Percentiles rank a stretch among this genome's conserved stretches.
phyloP scores from a whole-genome alignment of 2,329 filamentous ascomycete species.

The Pseudogymnoascus sp. region DNA sequence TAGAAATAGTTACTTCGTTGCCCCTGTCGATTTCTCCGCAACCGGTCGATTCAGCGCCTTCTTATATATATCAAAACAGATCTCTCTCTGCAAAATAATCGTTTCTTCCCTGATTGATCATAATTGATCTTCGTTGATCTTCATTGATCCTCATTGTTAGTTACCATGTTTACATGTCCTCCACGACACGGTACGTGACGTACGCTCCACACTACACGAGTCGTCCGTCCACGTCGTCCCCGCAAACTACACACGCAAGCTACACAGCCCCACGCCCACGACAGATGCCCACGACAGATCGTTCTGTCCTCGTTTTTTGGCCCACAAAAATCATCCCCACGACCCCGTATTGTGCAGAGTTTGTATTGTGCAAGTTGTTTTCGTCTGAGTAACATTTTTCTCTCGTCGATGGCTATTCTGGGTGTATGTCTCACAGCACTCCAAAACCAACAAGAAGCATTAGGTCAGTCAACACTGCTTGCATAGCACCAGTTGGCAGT shows the following conservation, averaged over 20 bases:
- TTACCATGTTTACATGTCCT: neutral
- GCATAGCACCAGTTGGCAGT: slow-evolving; percentile 1
- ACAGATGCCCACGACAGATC: neutral
- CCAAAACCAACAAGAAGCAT: neutral
- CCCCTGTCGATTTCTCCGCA: neutral
- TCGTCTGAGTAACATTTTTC: slow-evolving; percentile 1
- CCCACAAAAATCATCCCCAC: slow-evolving; percentile 2
- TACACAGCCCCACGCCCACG: slow-evolving; percentile 2
- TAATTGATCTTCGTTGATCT: neutral
- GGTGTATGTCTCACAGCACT: neutral
- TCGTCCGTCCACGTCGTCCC: slow-evolving; percentile 6
- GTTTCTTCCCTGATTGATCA: neutral
- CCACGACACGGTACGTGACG: neutral
- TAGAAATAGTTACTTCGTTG: neutral
- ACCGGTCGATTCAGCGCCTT: neutral
- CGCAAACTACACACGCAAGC: neutral
- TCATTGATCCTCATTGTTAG: neutral
- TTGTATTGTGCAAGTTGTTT: neutral
- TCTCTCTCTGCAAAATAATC: neutral
- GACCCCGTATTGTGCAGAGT: neutral
- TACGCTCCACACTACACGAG: slow-evolving; percentile 6
- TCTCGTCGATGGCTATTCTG: neutral
- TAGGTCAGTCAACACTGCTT: neutral
- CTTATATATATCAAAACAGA: neutral
- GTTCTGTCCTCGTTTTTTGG: slow-evolving; percentile 2